These are phyloP conservation scores for Neoboletus brunneissimus DNA, from an alignment of 768 basidiomycete species.

Conservation along the genomic window DNA sequence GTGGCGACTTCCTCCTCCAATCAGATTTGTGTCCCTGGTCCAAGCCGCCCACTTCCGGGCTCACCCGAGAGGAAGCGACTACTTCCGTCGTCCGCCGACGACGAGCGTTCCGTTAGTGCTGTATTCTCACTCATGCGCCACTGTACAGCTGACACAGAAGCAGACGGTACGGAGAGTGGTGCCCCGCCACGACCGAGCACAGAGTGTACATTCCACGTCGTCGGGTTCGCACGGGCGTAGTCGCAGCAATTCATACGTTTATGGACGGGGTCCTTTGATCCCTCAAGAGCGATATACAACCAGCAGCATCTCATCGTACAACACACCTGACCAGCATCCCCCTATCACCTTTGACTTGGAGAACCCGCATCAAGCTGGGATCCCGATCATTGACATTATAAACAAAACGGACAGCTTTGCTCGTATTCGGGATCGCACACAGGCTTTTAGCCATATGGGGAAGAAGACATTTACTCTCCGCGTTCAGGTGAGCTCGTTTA, in stretches of 20 bases:
- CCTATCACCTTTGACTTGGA: slow-evolving; percentile 60
- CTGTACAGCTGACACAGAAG: slow-evolving; percentile 16
- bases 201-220: slow-evolving; percentile 10
- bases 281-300: slow-evolving; percentile 26
- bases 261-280: slow-evolving; percentile 20
- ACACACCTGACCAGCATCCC: slow-evolving; percentile 36
- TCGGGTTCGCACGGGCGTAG: slow-evolving; percentile 2
- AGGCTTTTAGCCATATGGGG: slow-evolving; percentile 55
- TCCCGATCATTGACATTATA: slow-evolving; percentile 60
- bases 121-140: neutral
- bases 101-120: slow-evolving; percentile 13
- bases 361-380: slow-evolving; percentile 53
- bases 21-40: slow-evolving; percentile 4
- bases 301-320: slow-evolving; percentile 6
- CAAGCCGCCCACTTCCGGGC: slow-evolving; percentile 10
- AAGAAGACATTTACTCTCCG: slow-evolving; percentile 77
- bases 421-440: slow-evolving; percentile 53
- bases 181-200: slow-evolving; percentile 14
- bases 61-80: slow-evolving; percentile 23
- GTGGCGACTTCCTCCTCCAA: slow-evolving; percentile 12
- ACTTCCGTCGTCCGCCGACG: slow-evolving; percentile 5
- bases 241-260: neutral
- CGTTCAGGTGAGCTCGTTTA: slow-evolving; percentile 50
- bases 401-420: slow-evolving; percentile 44
- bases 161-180: slow-evolving; percentile 20